A percentile compares a stretch with the other conserved stretches of the same genome.
Evolutionary conservation across 805 yeast species (phyloP).

Genomic region (Candida sanyiensis): DNA sequence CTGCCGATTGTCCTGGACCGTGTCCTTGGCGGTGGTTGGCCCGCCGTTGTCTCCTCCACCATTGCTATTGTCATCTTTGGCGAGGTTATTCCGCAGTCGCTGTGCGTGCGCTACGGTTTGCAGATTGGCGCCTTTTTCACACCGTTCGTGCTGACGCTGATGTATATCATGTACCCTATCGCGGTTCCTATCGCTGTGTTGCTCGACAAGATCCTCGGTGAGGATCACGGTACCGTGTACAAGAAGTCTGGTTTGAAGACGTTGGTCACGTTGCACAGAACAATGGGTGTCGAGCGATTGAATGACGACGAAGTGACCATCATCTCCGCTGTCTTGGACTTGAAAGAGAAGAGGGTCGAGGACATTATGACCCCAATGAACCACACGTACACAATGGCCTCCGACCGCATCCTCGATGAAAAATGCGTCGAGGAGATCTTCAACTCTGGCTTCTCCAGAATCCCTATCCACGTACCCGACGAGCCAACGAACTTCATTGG

Average conservation of each 20-base stretch:
- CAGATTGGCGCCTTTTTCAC: constrained; percentile 86
- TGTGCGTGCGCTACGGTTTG: constrained; percentile 89
- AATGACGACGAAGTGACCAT: constrained; percentile 95
- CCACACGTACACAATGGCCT: constrained; percentile 81
- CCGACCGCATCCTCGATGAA: constrained; percentile 80
- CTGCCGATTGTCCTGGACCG: constrained; percentile 90
- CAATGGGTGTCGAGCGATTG: constrained; percentile 91
- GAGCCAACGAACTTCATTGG: constrained; percentile 92
- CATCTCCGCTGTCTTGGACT: constrained; percentile 86
- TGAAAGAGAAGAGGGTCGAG: constrained; percentile 84
- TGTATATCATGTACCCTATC: constrained; percentile 87
- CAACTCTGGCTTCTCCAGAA: constrained; percentile 90
- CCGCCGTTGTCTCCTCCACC: constrained; percentile 92
- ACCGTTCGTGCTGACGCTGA: constrained; percentile 77
- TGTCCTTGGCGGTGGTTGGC: constrained; percentile 95
- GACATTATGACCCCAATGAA: constrained; percentile 92
- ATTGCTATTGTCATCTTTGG: constrained; percentile 91
- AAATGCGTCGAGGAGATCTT: constrained; percentile 80
- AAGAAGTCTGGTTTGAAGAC: constrained; percentile 91
- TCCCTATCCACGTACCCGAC: constrained; percentile 86
- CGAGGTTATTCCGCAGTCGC: constrained; percentile 91
- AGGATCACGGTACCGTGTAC: constrained; percentile 93
- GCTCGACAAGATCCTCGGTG: constrained; percentile 80
- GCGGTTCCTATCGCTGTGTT: constrained; percentile 86
- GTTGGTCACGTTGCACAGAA: constrained; percentile 83